Base-by-base conservation (phyloP, 805 yeast species). In the Brettanomyces bruxellensis region DNA sequence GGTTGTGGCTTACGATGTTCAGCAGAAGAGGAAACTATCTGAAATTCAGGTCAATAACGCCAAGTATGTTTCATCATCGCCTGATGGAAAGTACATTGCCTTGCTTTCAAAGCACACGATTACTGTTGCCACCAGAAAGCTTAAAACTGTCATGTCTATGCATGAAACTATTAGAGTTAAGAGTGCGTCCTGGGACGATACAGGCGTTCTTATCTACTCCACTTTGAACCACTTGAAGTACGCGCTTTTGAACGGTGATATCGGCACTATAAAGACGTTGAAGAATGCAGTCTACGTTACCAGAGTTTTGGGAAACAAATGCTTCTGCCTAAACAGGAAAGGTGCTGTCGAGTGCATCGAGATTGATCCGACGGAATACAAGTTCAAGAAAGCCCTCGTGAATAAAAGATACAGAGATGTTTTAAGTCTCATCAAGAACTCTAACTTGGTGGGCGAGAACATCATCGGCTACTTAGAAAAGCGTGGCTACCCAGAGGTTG, bases 141-240 rank as follows among this genome's bases (percentile, higher is more conserved):
- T 91, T 56, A 89, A 87, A 61, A 68, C 80, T 47, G 72, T 89
- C 38, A 81, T 91, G 45, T 80, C 95, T 2, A 76, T 89, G 79
- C 97, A 89, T 63, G 99, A 93, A 71, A 91, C 98, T 3, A 93
- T 93, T 55, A 76, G 99, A 64, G 88, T 93, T 59, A 93, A 93
- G 71, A 82, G 95, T 69, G 97, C 96, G 41, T 87, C 95, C 18
- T 93, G 97, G 97, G 98, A 93, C 65, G 96, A 89, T 56, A 72
- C 86, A 43, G 91, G 91, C 45, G 95, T 95, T 32, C 75, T 93
- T 63, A 75, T 93, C 54, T 93, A 91, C 68, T 84, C 97, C 22
- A 93, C 99, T 6, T 74, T 93, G 65, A 91, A 91, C 69, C 99
- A 93, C 65, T 84, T 95, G 68, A 93, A 91, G 69, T 93, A 91